phyloP scores from a whole-genome alignment of 257 asterid genomes.

The Solanum pimpinellifolium region DNA sequence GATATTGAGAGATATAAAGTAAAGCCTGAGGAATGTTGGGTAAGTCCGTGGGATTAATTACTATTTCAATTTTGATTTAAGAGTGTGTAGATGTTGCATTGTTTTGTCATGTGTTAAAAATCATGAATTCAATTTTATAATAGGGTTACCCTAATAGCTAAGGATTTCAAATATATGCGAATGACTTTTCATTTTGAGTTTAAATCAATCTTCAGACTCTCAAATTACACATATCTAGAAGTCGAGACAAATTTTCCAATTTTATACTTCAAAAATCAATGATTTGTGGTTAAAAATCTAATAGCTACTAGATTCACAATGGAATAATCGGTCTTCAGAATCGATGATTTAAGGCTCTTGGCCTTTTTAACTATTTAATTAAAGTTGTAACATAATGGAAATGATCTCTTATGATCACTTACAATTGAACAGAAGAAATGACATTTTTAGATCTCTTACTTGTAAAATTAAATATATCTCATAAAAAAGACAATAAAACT shows the following conservation, averaged over 20 bases:
- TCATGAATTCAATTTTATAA: neutral
- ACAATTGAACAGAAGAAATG: neutral
- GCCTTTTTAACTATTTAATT: neutral
- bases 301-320: too few relatives aligned
- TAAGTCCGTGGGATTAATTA: conserved; percentile 49
- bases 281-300: too few relatives aligned
- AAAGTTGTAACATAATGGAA: neutral
- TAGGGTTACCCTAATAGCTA: too few relatives aligned
- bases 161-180: neutral
- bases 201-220: neutral
- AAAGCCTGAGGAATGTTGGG: conserved; percentile 77
- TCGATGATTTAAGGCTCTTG: too few relatives aligned
- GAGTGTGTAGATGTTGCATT: neutral
- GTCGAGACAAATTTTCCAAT: neutral
- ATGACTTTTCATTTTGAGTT: neutral
- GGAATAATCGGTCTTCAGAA: neutral
- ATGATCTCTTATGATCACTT: neutral
- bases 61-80: neutral
- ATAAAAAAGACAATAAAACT: neutral
- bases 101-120: neutral
- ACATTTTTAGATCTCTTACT: neutral
- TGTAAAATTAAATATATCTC: neutral
- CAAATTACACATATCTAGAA: neutral
- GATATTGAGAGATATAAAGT: conserved; percentile 43
- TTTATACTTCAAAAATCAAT: neutral